Percentiles rank a stretch among this genome's conserved stretches.
These are phyloP conservation scores for Parietichytrium sp. DNA, from an alignment of 108 stramenopile species.

Conservation along the genomic window DNA sequence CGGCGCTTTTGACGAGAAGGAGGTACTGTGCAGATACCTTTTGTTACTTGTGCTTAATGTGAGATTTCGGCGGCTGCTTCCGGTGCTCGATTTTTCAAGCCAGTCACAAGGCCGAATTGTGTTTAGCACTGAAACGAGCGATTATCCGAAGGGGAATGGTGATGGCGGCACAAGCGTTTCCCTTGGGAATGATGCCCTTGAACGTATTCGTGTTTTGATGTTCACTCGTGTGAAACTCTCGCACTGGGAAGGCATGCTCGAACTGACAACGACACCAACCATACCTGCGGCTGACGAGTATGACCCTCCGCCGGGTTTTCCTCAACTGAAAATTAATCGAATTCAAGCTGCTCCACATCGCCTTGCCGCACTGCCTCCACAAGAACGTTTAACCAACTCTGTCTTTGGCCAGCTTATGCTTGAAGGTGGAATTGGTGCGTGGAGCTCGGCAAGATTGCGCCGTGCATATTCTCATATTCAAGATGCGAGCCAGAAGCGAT, in stretches of 20 bases:
- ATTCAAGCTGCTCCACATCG: conserved; percentile 39
- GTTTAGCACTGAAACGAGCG: too few species aligned
- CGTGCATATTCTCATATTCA: conserved; percentile 29
- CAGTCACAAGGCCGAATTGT: too few species aligned
- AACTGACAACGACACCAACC: conserved; percentile 50
- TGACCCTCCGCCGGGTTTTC: conserved; percentile 48
- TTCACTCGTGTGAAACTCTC: conserved; percentile 45
- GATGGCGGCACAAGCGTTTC: background rate
- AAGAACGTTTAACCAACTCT: conserved; percentile 43
- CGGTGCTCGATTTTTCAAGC: conserved; percentile 10
- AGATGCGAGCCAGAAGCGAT: conserved; percentile 39
- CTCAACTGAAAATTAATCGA: conserved; percentile 45
- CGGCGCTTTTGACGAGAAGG: background rate
- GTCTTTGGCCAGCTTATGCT: conserved; percentile 39
- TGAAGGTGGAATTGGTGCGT: background rate
- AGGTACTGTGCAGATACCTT: background rate
- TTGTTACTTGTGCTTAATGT: background rate
- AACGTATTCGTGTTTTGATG: background rate
- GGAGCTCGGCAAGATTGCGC: background rate
- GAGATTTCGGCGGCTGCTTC: background rate
- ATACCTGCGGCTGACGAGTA: conserved; percentile 54
- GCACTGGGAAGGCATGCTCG: conserved; percentile 36
- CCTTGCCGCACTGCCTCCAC: background rate
- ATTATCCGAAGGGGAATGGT: too few species aligned
- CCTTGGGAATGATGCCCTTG: background rate